These are phyloP conservation scores for Senna tora DNA, from an alignment of 306 rosid genomes.

Conservation along the genomic window DNA sequence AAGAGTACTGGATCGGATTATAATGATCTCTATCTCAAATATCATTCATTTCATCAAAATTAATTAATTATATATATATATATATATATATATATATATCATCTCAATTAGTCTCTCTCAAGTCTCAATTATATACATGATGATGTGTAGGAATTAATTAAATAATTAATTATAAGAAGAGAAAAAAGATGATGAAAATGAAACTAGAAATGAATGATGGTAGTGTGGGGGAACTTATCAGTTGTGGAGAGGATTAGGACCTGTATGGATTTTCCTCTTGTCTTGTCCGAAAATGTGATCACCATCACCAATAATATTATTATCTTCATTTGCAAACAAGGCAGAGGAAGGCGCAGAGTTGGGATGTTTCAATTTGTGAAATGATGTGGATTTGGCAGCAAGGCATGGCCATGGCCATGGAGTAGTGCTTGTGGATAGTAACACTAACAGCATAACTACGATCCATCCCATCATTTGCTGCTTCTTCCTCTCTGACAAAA, in stretches of 20 bases:
- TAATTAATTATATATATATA: too few relatives aligned
- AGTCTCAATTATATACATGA: too few relatives aligned
- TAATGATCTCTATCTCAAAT: too few relatives aligned
- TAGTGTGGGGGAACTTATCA: slow-evolving; percentile 42
- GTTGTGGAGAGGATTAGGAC: slow-evolving; percentile 71
- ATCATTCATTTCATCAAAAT: too few relatives aligned
- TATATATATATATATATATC: too few relatives aligned
- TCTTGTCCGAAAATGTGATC: slow-evolving; percentile 47
- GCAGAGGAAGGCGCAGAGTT: not conserved
- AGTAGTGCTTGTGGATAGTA: slow-evolving; percentile 37
- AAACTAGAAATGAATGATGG: too few relatives aligned
- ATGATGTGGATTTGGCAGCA: slow-evolving; percentile 47
- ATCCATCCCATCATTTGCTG: slow-evolving; percentile 46
- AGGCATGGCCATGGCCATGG: slow-evolving; percentile 52
- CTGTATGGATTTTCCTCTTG: slow-evolving; percentile 62
- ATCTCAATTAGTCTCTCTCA: too few relatives aligned
- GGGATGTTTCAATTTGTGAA: slow-evolving; percentile 41
- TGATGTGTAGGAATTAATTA: too few relatives aligned
- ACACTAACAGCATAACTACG: slow-evolving; percentile 48
- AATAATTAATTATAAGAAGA: too few relatives aligned
- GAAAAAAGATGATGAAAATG: too few relatives aligned
- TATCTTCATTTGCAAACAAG: too few relatives aligned
- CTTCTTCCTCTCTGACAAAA: slow-evolving; percentile 49
- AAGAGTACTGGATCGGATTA: too few relatives aligned
- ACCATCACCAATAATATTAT: not conserved